Base-by-base conservation (phyloP, 805 yeast genomes). In the Jamesozyma rosinii region DNA sequence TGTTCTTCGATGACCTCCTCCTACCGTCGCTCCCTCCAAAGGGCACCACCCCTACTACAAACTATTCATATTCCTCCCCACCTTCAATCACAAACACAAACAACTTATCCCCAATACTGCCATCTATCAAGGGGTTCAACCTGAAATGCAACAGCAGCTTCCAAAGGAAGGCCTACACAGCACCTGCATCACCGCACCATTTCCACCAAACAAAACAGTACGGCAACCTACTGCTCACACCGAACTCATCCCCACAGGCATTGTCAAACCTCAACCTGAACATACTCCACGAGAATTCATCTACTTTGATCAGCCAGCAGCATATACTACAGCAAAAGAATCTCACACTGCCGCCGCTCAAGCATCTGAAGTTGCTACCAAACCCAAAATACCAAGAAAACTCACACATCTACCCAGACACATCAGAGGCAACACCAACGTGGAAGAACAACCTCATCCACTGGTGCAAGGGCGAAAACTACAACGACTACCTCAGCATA, bases 381-480 rank as follows among this genome's bases (percentile, higher is more conserved):
- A 53, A 59, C 43, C 60, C 54, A 9, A 49, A 53, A 18, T 41
- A 52, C 5, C 65, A 59, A 44, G 61, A 60, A 43, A 50, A 54
- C 38, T 57, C 66, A 10, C 48, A 48, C 35, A 43, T 50, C 18
- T 63, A 61, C 44, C 66, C 67, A 10, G 67, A 63, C 39, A 63
- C 67, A 2, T 58, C 65, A 14, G 57, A 54, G 31, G 44, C 38
- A 6, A 63, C 65, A 0, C 53, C 62, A 17, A 32, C 49, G 19
- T 62, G 66, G 66, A 59, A 53, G 38, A 53, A 57, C 27, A 60
- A 54, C 37, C 40, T 63, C 34, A 40, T 58, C 19, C 47, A 44
- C 30, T 63, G 66, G 66, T 63, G 67, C 43, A 62, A 53, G 43
- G 58, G 55, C 37, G 56, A 57, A 24, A 56, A 56, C 15, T 56